A percentile compares a stretch with the other conserved stretches of the same genome.
phyloP scores from a whole-genome alignment of 1,139 yeast genomes.

The Blastobotrys buckinghamii region DNA sequence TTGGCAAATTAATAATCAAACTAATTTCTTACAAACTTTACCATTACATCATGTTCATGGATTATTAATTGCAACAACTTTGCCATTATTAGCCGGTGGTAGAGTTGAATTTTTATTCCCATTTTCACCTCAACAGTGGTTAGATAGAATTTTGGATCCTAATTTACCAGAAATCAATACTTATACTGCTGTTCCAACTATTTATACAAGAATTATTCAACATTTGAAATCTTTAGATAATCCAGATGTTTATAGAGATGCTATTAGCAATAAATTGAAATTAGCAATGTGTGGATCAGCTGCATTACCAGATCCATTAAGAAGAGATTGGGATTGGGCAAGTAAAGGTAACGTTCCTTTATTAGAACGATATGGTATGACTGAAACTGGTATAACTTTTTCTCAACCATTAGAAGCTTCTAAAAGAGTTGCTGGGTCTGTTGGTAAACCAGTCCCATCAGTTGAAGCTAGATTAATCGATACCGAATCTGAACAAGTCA shows the following conservation, averaged over 20 bases:
- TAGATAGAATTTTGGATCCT: conserved; percentile 22
- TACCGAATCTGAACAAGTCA: conserved; percentile 21
- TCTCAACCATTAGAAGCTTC: conserved; percentile 31
- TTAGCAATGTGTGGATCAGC: conserved; percentile 38
- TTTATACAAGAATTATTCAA: conserved; percentile 29
- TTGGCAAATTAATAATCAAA: conserved; percentile 30
- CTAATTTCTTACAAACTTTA: conserved; percentile 32
- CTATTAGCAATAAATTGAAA: conserved; percentile 17
- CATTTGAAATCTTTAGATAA: conserved; percentile 20
- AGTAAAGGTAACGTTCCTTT: conserved; percentile 31
- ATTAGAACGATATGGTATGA: conserved; percentile 69
- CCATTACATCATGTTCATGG: conserved; percentile 38
- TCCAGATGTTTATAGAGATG: conserved; percentile 15
- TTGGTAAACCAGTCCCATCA: conserved; percentile 34
- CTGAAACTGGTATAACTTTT: conserved; percentile 40
- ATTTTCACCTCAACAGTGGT: conserved; percentile 28
- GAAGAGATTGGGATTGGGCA: conserved; percentile 30
- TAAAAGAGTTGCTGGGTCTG: conserved; percentile 30
- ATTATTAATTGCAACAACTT: conserved; percentile 32
- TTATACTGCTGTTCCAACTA: conserved; percentile 37
- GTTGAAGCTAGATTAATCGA: conserved; percentile 32
- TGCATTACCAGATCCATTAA: conserved; percentile 34
- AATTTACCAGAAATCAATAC: conserved; percentile 30
- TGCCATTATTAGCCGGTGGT: conserved; percentile 34
- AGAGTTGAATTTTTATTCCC: conserved; percentile 34